Evolutionary conservation across 2,329 filamentous ascomycete genomes (phyloP), one percentile per base, ranked within the genome.

Genomic region (Magnaporthiopsis incrustans): DNA sequence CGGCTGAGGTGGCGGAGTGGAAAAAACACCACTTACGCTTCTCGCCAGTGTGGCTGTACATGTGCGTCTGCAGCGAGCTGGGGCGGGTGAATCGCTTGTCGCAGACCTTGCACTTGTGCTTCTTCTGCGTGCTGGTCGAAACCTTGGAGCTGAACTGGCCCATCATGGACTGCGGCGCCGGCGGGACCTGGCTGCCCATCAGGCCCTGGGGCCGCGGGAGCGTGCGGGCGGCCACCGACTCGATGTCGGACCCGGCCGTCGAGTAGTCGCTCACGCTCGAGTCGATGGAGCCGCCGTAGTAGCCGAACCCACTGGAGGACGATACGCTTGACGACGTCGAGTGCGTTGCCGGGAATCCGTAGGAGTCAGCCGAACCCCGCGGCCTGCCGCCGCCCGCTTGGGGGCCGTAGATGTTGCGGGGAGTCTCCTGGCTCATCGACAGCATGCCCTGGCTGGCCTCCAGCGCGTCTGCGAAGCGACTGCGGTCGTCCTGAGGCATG

Each of bases 71-170:
- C 38, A 98, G 78, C 25, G 94, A 97, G 73, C 92, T 97, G 1
- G 93, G 93, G 63, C 93, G 86, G 1, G 93, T 97, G 76, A 98
- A 98, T 58, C 94, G 88, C 84, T 98, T 97, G 77, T 97, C 94
- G 80, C 93, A 98, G 65, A 98, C 90, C 79, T 97, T 97, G 85
- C 93, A 98, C 82, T 97, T 97, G 81, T 98, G 95, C 83, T 98
- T 98, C 87, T 98, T 98, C 75, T 97, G 92, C 12, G 94, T 95
- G 78, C 92, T 97, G 25, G 91, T 93, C 0, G 92, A 93, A 63
- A 97, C 89, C 78, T 97, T 97, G 67, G 94, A 97, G 78, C 91
- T 97, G 79, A 98, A 98, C 72, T 96, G 93, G 63, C 92, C 88
- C 95, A 99, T 99, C 92, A 99, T 97, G 0, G 93, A 96, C 73